phyloP scores from a whole-genome alignment of 2,329 filamentous ascomycete genomes.

The Malbranchea cinnamomea region DNA sequence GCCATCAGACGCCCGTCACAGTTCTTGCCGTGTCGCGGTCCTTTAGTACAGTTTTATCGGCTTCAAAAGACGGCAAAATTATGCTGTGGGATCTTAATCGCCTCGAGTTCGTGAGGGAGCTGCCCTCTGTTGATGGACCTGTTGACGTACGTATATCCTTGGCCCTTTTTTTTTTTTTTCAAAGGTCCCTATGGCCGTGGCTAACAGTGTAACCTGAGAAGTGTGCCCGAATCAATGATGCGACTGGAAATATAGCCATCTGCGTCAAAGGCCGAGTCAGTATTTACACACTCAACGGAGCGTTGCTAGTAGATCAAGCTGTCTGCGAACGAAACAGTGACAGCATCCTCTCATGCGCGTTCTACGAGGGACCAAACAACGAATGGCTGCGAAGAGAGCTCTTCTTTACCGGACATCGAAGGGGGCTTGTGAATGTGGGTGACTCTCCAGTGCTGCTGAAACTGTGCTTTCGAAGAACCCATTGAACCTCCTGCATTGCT shows the following conservation, averaged over 20 bases:
- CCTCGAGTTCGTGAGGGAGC: slow-evolving; percentile 66
- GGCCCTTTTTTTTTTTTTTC: neutral
- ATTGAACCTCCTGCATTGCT: too few species aligned
- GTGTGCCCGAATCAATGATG: slow-evolving; percentile 76
- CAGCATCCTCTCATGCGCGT: slow-evolving; percentile 65
- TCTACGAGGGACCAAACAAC: slow-evolving; percentile 80
- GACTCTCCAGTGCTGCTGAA: neutral
- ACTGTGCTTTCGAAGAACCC: neutral
- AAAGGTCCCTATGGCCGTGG: slow-evolving; percentile 15
- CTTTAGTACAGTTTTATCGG: slow-evolving; percentile 76
- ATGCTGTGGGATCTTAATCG: slow-evolving; percentile 92
- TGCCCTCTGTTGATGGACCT: slow-evolving; percentile 43
- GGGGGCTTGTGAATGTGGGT: slow-evolving; percentile 61
- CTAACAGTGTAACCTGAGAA: slow-evolving; percentile 20
- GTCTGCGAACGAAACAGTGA: slow-evolving; percentile 62
- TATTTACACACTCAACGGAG: slow-evolving; percentile 79
- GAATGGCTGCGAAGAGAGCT: slow-evolving; percentile 84
- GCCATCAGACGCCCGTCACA: slow-evolving; percentile 72
- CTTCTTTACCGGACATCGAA: slow-evolving; percentile 74
- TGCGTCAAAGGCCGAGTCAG: slow-evolving; percentile 61
- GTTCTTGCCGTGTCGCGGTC: slow-evolving; percentile 73
- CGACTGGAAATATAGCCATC: slow-evolving; percentile 77
- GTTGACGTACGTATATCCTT: slow-evolving; percentile 25
- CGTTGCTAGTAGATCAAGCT: slow-evolving; percentile 65
- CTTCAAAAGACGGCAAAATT: slow-evolving; percentile 65